These are phyloP conservation scores for Phytophthora idaei DNA, from an alignment of 352 stramenopile genomes.

Conservation along the genomic window DNA sequence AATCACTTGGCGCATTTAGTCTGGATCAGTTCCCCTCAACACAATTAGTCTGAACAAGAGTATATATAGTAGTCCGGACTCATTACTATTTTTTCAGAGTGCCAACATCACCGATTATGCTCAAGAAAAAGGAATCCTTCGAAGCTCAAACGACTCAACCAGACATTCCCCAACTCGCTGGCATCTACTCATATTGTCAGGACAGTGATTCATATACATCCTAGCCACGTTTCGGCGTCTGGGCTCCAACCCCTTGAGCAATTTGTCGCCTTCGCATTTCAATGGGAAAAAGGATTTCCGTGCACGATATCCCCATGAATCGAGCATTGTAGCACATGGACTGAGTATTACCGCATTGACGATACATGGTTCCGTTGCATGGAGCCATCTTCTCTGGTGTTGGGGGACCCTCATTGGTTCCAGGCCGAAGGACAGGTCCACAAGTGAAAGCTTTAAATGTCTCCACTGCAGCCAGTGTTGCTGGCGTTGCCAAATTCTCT, in stretches of 20 bases:
- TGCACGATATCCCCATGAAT: conserved; percentile 39
- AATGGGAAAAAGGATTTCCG: conserved; percentile 20
- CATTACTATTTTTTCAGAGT: no score
- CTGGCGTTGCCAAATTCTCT: conserved; percentile 10
- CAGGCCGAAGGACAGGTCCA: background rate
- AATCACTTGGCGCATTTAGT: no score
- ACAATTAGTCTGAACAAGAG: no score
- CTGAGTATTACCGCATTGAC: conserved; percentile 11
- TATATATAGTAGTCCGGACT: no score
- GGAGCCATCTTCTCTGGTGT: conserved; percentile 1
- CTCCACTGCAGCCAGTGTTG: conserved; percentile 6
- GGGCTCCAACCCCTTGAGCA: conserved; percentile 20
- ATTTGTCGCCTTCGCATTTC: conserved; percentile 44
- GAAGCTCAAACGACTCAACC: no score
- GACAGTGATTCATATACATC: conserved; percentile 21
- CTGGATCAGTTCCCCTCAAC: no score
- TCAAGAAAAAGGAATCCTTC: no score
- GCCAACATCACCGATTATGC: no score
- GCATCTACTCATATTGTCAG: no score
- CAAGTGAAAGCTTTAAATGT: conserved; percentile 22
- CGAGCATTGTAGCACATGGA: conserved; percentile 43
- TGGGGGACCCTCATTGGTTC: background rate
- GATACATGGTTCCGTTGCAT: conserved; percentile 38
- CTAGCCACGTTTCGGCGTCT: conserved; percentile 40
- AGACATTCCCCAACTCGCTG: no score